phyloP scores from a whole-genome alignment of 2,329 filamentous ascomycete genomes.

The Ophiostoma australiae region DNA sequence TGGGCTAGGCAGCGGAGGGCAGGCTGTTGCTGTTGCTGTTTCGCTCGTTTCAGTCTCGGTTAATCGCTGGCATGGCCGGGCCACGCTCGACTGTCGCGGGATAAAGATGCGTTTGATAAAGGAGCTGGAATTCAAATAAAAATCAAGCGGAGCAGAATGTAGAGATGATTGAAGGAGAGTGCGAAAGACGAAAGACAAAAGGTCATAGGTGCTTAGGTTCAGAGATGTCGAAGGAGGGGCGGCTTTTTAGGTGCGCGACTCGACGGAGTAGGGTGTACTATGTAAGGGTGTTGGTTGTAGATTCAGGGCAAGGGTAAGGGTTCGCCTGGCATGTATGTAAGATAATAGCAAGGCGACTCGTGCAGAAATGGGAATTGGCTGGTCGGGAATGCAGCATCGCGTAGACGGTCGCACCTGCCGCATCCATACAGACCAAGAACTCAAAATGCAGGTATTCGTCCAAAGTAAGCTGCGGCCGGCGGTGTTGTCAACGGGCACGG shows the following conservation, averaged over 20 bases:
- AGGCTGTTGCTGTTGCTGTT: constrained; percentile 18
- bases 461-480: neutral
- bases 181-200: neutral
- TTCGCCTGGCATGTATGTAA: neutral
- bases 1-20: constrained; percentile 11
- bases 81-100: neutral
- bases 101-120: neutral
- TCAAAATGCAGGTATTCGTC: neutral
- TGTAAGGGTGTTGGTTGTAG: neutral
- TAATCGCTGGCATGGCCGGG: neutral
- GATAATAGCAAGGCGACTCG: neutral
- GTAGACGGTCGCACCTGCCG: neutral
- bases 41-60: constrained; percentile 20
- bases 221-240: neutral
- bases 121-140: neutral
- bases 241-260: neutral
- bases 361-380: neutral
- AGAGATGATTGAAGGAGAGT: neutral
- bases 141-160: neutral
- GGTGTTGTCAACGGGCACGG: neutral
- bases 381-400: too few species aligned
- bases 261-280: neutral
- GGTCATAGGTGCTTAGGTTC: neutral
- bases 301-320: neutral
- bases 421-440: too few species aligned